Percentiles rank a stretch among this genome's conserved stretches.
phyloP scores from a whole-genome alignment of 257 asterid species.

The Fraxinus anomala region DNA sequence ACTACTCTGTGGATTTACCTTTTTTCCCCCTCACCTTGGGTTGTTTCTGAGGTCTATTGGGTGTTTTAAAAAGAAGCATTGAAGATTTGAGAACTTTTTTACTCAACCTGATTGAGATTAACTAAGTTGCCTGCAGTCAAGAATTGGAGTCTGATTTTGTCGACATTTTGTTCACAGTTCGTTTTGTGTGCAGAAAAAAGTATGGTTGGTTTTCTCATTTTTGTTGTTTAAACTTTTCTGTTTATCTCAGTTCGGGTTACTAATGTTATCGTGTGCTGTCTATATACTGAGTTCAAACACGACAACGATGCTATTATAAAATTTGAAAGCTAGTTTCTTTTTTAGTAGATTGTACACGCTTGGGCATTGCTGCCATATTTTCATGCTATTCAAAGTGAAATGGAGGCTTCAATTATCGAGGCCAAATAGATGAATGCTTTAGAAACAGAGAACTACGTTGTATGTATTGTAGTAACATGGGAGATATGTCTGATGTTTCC shows the following conservation, averaged over 20 bases:
- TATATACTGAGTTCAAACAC: not conserved
- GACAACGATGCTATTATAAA: not conserved
- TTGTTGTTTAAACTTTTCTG: slow-evolving; percentile 1
- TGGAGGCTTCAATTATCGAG: no score
- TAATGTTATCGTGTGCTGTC: slow-evolving; percentile 8
- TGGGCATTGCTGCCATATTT: no score
- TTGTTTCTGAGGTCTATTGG: slow-evolving; percentile 27
- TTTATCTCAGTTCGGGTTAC: not conserved
- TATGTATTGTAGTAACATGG: no score
- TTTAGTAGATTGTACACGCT: no score
- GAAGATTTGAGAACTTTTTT: not conserved
- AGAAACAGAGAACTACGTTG: no score
- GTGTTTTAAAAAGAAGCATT: slow-evolving; percentile 12
- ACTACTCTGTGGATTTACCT: slow-evolving; percentile 18
- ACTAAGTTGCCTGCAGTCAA: not conserved
- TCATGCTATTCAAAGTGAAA: no score
- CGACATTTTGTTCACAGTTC: slow-evolving; percentile 12
- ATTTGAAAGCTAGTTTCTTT: no score
- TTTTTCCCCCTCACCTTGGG: not conserved
- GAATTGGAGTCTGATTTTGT: not conserved
- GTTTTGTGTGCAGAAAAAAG: slow-evolving; percentile 21
- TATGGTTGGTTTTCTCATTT: slow-evolving; percentile 16
- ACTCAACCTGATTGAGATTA: not conserved
- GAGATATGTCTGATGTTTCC: no score
- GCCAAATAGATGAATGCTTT: no score